Percentiles rank a stretch among this genome's conserved stretches.
phyloP scores from a whole-genome alignment of 768 basidiomycete species.

The Pleurotus eryngii region DNA sequence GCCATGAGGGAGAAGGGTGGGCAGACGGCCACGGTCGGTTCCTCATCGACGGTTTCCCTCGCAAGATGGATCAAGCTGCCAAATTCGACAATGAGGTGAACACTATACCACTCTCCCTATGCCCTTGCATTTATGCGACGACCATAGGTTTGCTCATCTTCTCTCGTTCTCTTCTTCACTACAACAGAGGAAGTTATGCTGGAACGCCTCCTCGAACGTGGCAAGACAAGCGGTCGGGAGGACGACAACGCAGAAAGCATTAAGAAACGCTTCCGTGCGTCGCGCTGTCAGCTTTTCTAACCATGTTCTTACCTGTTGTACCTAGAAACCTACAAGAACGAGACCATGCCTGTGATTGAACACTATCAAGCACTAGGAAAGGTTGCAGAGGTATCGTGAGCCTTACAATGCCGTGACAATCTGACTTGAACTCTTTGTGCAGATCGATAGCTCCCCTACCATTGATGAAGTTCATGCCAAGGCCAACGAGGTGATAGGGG shows the following conservation, averaged over 20 bases:
- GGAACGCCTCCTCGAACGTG: slow-evolving; percentile 79
- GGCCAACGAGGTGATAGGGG: slow-evolving; percentile 48
- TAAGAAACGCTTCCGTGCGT: slow-evolving; percentile 91
- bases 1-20: slow-evolving; percentile 55
- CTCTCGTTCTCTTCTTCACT: slow-evolving; percentile 79
- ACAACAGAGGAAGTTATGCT: slow-evolving; percentile 90
- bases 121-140: neutral
- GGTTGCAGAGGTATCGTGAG: slow-evolving; percentile 65
- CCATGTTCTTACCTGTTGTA: neutral
- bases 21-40: slow-evolving; percentile 74
- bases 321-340: slow-evolving; percentile 77
- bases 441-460: slow-evolving; percentile 69
- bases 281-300: neutral
- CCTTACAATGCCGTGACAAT: neutral
- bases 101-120: slow-evolving; percentile 16
- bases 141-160: slow-evolving; percentile 72
- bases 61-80: slow-evolving; percentile 97
- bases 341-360: slow-evolving; percentile 92
- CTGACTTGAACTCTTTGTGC: slow-evolving; percentile 20
- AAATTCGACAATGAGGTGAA: slow-evolving; percentile 82
- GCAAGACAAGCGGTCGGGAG: slow-evolving; percentile 91
- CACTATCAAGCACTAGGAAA: slow-evolving; percentile 67
- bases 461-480: slow-evolving; percentile 71
- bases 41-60: slow-evolving; percentile 95
- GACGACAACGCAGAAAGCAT: slow-evolving; percentile 96